Evolutionary conservation across 495 filamentous ascomycete species (phyloP).

Genomic region (Neurospora sublineolata): DNA sequence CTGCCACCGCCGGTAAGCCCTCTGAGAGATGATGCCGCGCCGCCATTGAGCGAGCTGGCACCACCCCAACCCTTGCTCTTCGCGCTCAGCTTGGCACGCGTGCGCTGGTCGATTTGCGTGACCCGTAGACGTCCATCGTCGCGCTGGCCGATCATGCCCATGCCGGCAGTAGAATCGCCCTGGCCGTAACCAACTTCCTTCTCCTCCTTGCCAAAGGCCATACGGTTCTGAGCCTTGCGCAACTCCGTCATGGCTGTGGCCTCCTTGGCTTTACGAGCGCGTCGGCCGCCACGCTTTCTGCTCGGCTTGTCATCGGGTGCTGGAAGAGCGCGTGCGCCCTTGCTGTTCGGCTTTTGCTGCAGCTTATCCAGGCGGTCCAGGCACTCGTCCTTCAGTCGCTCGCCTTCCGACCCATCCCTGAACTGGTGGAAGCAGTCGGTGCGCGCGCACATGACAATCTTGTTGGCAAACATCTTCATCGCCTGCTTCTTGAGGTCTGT

Average conservation of each 20-base stretch:
- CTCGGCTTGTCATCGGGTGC: conserved; percentile 93
- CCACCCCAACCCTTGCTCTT: conserved; percentile 95
- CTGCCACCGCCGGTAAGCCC: conserved; percentile 49
- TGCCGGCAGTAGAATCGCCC: conserved; percentile 72
- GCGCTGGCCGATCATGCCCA: conserved; percentile 89
- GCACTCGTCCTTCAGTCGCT: conserved; percentile 73
- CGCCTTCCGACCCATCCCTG: conserved; percentile 71
- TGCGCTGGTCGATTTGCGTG: conserved; percentile 84
- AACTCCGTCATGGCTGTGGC: conserved; percentile 94
- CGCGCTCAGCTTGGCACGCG: conserved; percentile 80
- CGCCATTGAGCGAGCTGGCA: conserved; percentile 52
- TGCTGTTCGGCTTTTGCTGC: conserved; percentile 85
- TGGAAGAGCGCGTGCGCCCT: conserved; percentile 76
- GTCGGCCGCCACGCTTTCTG: conserved; percentile 81
- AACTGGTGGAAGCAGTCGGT: conserved; percentile 77
- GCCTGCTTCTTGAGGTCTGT: conserved; percentile 85
- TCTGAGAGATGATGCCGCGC: conserved; percentile 64
- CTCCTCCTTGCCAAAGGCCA: conserved; percentile 95
- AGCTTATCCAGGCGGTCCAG: conserved; percentile 86
- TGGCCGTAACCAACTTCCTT: conserved; percentile 85
- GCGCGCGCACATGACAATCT: conserved; percentile 82
- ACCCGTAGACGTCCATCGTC: conserved; percentile 80
- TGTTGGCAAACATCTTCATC: conserved; percentile 88
- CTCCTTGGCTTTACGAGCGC: conserved; percentile 93
- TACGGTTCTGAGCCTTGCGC: conserved; percentile 88